A percentile compares a stretch with the other conserved stretches of the same genome.
Conservation (phyloP, 75 land plant genomes). For the Picea glauca region DNA sequence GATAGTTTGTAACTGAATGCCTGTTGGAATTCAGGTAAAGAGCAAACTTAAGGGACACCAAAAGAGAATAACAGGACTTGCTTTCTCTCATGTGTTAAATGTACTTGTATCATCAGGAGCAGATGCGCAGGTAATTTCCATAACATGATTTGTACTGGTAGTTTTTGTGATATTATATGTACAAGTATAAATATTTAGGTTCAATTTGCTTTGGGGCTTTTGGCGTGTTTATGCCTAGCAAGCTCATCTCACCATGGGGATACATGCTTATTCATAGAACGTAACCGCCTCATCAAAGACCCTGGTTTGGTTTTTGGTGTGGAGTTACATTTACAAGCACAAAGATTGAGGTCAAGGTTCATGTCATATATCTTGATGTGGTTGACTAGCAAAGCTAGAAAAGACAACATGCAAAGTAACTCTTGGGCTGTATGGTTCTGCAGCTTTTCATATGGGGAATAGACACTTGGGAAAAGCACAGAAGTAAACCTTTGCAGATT, state of each 20-base stretch:
- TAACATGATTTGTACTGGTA: background rate
- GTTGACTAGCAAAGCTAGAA: background rate
- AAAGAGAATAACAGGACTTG: conserved; percentile 58
- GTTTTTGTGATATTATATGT: background rate
- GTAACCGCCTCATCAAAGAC: too few relatives aligned
- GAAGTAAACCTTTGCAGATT: conserved; percentile 22
- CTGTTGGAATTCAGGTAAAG: conserved; percentile 32
- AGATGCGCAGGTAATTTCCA: conserved; percentile 49
- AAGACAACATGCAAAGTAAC: background rate
- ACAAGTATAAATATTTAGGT: background rate
- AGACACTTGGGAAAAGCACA: conserved; percentile 50
- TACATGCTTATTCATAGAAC: background rate
- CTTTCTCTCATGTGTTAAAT: conserved; percentile 46
- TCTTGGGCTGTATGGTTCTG: background rate
- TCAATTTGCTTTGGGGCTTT: background rate
- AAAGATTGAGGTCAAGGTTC: too few relatives aligned
- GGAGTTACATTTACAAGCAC: too few relatives aligned
- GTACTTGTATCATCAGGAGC: conserved; percentile 69
- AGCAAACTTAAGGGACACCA: conserved; percentile 54
- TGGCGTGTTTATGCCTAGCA: background rate
- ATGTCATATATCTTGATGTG: background rate
- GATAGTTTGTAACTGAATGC: background rate
- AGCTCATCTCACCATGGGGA: background rate
- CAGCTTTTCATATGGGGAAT: conserved; percentile 56
- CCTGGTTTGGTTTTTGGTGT: too few relatives aligned